Evolutionary conservation across 169 alveolate genomes (phyloP), one percentile per base, ranked within the genome.

Genomic region (Neospora caninum): DNA sequence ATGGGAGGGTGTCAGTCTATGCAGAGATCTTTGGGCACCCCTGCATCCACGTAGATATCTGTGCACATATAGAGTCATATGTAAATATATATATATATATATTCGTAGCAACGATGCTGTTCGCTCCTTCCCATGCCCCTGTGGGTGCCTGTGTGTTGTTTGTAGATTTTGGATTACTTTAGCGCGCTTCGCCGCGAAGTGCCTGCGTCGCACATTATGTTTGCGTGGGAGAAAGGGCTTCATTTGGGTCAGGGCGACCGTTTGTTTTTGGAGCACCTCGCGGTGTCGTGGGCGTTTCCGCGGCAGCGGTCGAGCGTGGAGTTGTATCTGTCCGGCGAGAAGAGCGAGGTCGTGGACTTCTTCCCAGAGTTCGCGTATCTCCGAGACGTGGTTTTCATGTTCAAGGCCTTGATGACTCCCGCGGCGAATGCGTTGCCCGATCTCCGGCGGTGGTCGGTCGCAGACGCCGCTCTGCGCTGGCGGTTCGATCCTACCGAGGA

Each of bases 311-410:
- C 70, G 49, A 42, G n/a, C 38, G 20, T 73, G 49, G 88, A 38
- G 25, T 31, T 38, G 49, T 73, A 58, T 18, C 29, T 69, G 22
- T 38, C 93, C 18, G 93, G 93, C 0, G 88, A 70, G 49, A 49
- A 36, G 58, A 64, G n/a, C 91, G 94, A 94, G 49, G 34, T 94
- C 91, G 36, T 80, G 43, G 96, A 96, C 34, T 54, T 96, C 34
- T 45, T 87, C 82, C 96, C 97, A 41, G 97, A 96, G 70, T 58
- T 94, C 73, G 84, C 42, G 43, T 88, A 45, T 29, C 45, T 95
- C 29, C 22, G 97, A 27, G 97, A 96, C 69, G 67, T 96, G 36
- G 87, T 95, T 36, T 96, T 95, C 92, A 73, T 80, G 34, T 42
- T 93, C 29, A 96, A 96, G 84, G 92, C 88, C 64, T 88, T 92